Evolutionary conservation across 2,329 filamentous ascomycete genomes (phyloP).

Genomic region (Trichoderma atroviride): DNA sequence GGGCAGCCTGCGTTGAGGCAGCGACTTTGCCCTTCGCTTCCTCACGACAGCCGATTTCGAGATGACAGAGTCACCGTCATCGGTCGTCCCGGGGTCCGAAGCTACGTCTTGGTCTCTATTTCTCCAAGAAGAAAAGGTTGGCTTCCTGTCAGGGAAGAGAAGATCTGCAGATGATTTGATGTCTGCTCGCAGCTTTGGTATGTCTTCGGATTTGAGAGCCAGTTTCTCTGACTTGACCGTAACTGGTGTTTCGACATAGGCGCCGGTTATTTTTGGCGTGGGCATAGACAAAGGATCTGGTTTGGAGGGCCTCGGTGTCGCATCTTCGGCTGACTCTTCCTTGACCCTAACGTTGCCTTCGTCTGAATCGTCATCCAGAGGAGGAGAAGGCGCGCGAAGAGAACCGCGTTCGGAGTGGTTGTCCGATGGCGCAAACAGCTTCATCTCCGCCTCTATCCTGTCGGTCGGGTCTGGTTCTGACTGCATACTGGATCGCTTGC

Average conservation of each 20-base stretch:
- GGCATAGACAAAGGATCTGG: conserved; percentile 52
- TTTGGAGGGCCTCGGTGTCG: conserved; percentile 52
- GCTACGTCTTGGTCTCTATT: conserved; percentile 37
- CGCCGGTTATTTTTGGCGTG: conserved; percentile 58
- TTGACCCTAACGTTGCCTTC: conserved; percentile 36
- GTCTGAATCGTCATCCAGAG: conserved; percentile 41
- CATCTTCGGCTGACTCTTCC: conserved; percentile 37
- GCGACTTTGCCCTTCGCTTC: conserved; percentile 42
- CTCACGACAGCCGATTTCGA: conserved; percentile 34
- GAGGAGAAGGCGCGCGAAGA: conserved; percentile 51
- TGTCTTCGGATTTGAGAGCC: conserved; percentile 28
- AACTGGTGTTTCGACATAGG: conserved; percentile 60
- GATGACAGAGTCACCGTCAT: conserved; percentile 31
- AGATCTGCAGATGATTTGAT: conserved; percentile 31
- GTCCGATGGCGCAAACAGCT: conserved; percentile 57
- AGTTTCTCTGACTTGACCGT: conserved; percentile 46
- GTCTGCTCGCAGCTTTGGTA: conserved; percentile 31
- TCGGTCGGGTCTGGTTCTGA: conserved; percentile 59
- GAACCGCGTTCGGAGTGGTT: conserved; percentile 61
- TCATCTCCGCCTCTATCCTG: conserved; percentile 59
- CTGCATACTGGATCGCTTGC: conserved; percentile 52
- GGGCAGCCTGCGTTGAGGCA: conserved; percentile 49
- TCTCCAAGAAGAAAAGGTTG: conserved; percentile 33
- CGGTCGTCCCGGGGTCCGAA: conserved; percentile 38
- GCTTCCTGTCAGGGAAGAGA: conserved; percentile 34